Evolutionary conservation across 345 rosid genomes (phyloP), one percentile per base, ranked within the genome.

Genomic region (Aquilaria sinensis): DNA sequence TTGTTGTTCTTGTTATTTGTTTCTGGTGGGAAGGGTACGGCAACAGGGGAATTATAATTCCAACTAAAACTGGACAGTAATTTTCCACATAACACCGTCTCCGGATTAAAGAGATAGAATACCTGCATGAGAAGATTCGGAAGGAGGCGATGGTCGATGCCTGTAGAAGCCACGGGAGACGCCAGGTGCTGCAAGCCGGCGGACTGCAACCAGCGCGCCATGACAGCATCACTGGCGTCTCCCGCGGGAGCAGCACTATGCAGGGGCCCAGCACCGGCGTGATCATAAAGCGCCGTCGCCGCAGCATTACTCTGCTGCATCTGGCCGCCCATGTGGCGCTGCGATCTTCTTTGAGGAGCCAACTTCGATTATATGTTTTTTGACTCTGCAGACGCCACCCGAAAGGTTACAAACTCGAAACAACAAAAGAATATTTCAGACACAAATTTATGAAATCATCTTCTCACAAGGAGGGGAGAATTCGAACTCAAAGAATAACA

Each of bases 271-370:
- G 78, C 72, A 11, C 67, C 70, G 15, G 69, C 64, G 59, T 75
- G 77, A 75, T 95, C 99, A 63, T 81, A 91, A 12, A 95, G 75
- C 71, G 98, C 80, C 56, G 96, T 80, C 58, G 90, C 87, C 61
- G 96, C 96, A 73, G 89, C 88, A 77, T 81, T 87, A 75, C 61
- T 80, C 81, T 91, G 99, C 96, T 87, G 97, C 99, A 91, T 80
- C 83, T 90, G 97, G 91, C 99, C 97, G 65, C 96, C 96, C 83
- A 78, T 76, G 97, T 71, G 99, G 96, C 99, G 99, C 91, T 94
- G 99, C 62, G 96, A 91, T 75, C 99, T 91, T 81, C 87, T 94
- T 80, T 89, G 99, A 47, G 99, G 97, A 81, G 97, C 99, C 97
- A 95, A 95, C 80, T 95, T 86, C 74, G 77, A 77, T 78, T 85